Evolutionary conservation across 1,284 basidiomycete genomes (phyloP), one percentile per base, ranked within the genome.

Genomic region (Neonothopanus nambi): DNA sequence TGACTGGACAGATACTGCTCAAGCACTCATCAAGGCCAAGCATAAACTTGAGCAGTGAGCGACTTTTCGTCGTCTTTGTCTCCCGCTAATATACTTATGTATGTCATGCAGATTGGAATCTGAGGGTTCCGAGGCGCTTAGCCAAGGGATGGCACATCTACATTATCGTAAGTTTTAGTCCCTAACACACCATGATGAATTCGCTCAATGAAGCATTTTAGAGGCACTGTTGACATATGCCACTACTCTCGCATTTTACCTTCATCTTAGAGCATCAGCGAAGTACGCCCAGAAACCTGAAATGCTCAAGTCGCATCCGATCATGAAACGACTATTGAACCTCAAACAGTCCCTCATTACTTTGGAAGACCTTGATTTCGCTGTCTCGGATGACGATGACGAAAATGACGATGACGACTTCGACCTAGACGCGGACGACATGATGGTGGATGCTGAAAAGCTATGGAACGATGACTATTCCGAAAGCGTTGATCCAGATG

Each of bases 191-290:
- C 13, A 21, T 17, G 24, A n/a, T 42, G n/a, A n/a, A n/a, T n/a
- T n/a, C n/a, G n/a, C n/a, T 43, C 51, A 38, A 17, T 52, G n/a
- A n/a, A n/a, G n/a, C n/a, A n/a, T n/a, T n/a, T 48, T 67, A 94
- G 93, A 98, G 76, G 83, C 93, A 1, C 77, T 97, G 2, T 73
- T 96, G 41, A 92, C 95, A 8, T 99, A 99, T 68, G 81, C 91
- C 8, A 92, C 94, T 1, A 89, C 87, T 1, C 85, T 98, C 42
- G 90, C 95, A 0, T 98, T 95, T 75, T 98, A 97, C 74, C 78
- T 99, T 48, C 87, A 95, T 68, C 79, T 99, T 23, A 85, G 92
- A 13, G 77, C 89, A 18, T 81, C 80, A 48, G 74, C 81, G 39
- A 80, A 86, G 71, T 82, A 90, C 67, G 69, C 78, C 38, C 67